Base-by-base conservation (phyloP, 2,329 filamentous ascomycete genomes). In the Ophiocordyceps australis region DNA sequence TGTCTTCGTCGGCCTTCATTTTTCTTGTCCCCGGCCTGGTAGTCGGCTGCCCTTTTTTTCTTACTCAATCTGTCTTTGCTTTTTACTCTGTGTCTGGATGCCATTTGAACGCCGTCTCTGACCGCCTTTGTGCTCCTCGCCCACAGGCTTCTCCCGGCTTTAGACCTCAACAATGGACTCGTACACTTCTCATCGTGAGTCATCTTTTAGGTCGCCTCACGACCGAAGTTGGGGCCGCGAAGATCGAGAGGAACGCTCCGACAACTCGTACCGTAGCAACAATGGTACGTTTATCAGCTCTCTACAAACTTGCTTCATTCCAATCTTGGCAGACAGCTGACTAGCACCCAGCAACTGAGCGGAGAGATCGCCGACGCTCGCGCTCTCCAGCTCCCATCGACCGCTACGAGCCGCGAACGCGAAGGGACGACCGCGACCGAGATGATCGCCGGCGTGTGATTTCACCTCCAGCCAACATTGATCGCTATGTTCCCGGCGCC, bases 401-500 rank as follows among this genome's bases (percentile, higher is more conserved):
- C 41, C 65, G 79, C 29, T 86, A 86, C 43, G 77, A 85, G 40
- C 78, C 78, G 14, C 63, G 74, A 28, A 45, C 49, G 25, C 69
- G 76, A 24, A 65, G 79, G 38, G 77, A 83, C 35, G 77, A 82
- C 26, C 54, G 65, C 31, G 57, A 62, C 22, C 43, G 71, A 27
- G 72, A 80, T 30, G 71, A 75, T 37, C 54, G 60, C 28, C 69
- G 74, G 30, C 65, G 67, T 23, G 47, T 80, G 38, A 40, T 63
- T 44, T 63, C 73, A 8, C 57, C 74, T 32, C 56, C 75, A 17
- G 65, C 74, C 30, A 78, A 77, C 30, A 89, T 91, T 35, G 81
- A 91, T 46, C 72, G 81, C 38, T 89, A 89, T 43, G 74, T 89
- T 13, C 81, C 81, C 2, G 77, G 78, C 12, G 74, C 81, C 36